These are phyloP conservation scores for Mrakia gelida DNA, from an alignment of 768 basidiomycete genomes.

Conservation along the genomic window DNA sequence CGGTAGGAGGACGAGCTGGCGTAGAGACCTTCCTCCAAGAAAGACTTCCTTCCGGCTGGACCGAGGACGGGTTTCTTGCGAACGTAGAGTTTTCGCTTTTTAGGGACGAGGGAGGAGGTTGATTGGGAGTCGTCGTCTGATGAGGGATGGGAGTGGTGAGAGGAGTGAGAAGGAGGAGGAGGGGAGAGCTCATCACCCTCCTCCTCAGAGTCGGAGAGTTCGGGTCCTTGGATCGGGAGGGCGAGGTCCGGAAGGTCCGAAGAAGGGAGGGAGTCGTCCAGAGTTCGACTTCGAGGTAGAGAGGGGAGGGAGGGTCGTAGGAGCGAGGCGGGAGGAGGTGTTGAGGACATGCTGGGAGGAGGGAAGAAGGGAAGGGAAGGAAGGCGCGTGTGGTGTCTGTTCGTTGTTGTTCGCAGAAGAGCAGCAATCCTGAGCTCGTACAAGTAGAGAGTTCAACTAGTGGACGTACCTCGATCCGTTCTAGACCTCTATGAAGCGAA, in stretches of 20 bases:
- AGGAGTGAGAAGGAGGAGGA: neutral
- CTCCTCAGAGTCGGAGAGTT: too few relatives aligned
- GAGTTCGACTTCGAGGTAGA: too few relatives aligned
- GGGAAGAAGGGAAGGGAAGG: too few relatives aligned
- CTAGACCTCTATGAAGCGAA: too few relatives aligned
- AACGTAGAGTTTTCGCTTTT: neutral
- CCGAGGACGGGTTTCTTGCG: neutral
- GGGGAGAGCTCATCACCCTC: neutral
- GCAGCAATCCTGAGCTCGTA: too few relatives aligned
- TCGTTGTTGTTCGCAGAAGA: too few relatives aligned
- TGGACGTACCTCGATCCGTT: too few relatives aligned
- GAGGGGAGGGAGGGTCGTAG: too few relatives aligned
- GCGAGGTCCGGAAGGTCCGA: neutral
- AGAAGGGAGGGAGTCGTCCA: neutral
- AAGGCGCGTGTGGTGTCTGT: too few relatives aligned
- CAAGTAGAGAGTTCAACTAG: too few relatives aligned
- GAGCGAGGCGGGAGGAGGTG: too few relatives aligned
- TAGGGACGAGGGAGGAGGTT: neutral
- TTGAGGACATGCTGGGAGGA: too few relatives aligned
- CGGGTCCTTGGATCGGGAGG: neutral
- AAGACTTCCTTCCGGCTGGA: slow-evolving; percentile 12
- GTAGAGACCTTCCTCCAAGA: slow-evolving; percentile 14
- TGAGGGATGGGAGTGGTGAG: neutral
- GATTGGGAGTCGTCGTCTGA: neutral
- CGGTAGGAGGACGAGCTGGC: neutral